Evolutionary conservation across 805 yeast genomes (phyloP).

Genomic region (Hanseniaspora nectarophila): DNA sequence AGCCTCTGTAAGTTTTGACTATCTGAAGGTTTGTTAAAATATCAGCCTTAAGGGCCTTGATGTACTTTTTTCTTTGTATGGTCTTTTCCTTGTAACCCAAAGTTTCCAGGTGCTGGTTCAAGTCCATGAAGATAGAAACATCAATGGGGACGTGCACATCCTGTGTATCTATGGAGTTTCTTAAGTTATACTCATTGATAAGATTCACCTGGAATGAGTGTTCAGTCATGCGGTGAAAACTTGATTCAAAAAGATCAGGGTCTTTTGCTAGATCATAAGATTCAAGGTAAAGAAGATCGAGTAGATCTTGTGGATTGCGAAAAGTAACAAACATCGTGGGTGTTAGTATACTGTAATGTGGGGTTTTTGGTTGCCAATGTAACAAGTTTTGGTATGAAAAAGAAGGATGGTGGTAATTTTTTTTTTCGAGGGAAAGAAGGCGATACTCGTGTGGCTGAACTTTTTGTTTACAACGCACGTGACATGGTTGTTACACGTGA

Average conservation of each 20-base stretch:
- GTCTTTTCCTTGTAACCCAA: neutral
- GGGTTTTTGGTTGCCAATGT: too few relatives aligned
- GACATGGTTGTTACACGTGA: too few relatives aligned
- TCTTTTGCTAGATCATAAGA: neutral
- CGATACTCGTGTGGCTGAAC: too few relatives aligned
- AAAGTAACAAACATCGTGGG: neutral
- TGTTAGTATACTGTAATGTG: too few relatives aligned
- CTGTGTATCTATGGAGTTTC: neutral
- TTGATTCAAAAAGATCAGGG: neutral
- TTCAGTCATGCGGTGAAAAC: neutral
- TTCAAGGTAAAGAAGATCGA: neutral
- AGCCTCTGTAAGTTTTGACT: constrained; percentile 6
- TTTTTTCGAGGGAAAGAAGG: too few relatives aligned
- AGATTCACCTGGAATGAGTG: neutral
- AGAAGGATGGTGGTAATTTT: too few relatives aligned
- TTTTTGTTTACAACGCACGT: too few relatives aligned
- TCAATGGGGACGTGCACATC: neutral
- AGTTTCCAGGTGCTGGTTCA: neutral
- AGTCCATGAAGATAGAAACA: neutral
- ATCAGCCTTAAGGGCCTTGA: neutral
- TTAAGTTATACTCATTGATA: neutral
- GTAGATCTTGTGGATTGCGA: neutral
- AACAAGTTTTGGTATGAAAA: too few relatives aligned
- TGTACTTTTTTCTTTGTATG: neutral
- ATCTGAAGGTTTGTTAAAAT: neutral